Percentiles rank a stretch among this genome's conserved stretches.
phyloP scores from a whole-genome alignment of 2,329 filamentous ascomycete species.

The Botrytis medusae region DNA sequence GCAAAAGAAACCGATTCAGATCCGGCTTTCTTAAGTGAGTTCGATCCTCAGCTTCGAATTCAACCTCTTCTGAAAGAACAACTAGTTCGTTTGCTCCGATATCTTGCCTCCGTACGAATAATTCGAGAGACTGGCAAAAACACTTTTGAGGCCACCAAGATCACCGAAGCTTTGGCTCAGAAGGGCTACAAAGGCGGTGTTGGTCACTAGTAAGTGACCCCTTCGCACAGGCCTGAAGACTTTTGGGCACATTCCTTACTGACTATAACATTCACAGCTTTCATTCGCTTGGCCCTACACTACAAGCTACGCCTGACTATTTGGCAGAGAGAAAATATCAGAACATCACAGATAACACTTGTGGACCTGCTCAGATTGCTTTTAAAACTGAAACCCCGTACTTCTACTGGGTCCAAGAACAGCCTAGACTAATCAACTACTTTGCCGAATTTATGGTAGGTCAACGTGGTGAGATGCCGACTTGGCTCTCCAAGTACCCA shows the following conservation, averaged over 20 bases:
- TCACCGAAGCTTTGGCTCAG: conserved; percentile 5
- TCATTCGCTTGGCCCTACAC: neutral
- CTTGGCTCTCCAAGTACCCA: conserved; percentile 1
- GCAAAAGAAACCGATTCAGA: conserved; percentile 7
- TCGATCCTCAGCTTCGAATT: neutral
- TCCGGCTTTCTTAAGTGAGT: conserved; percentile 10
- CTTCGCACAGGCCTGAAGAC: neutral
- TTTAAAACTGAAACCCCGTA: conserved; percentile 1
- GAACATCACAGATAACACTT: conserved; percentile 6
- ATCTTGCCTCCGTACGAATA: conserved; percentile 20
- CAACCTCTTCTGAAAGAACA: neutral
- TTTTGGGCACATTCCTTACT: neutral
- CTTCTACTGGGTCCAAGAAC: conserved; percentile 7
- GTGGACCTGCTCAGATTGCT: neutral
- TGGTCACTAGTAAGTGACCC: conserved; percentile 9
- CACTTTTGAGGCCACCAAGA: conserved; percentile 6
- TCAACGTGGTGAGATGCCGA: conserved; percentile 5
- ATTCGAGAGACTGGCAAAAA: conserved; percentile 15
- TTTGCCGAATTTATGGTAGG: conserved; percentile 7
- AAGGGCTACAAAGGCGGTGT: neutral
- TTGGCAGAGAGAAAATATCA: neutral
- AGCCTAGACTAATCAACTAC: neutral
- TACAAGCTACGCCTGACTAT: conserved; percentile 12
- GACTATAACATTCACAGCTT: neutral
- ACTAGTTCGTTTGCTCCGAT: conserved; percentile 11